Evolutionary conservation across 495 filamentous ascomycete genomes (phyloP).

Genomic region (Chaetomium cochliodes): DNA sequence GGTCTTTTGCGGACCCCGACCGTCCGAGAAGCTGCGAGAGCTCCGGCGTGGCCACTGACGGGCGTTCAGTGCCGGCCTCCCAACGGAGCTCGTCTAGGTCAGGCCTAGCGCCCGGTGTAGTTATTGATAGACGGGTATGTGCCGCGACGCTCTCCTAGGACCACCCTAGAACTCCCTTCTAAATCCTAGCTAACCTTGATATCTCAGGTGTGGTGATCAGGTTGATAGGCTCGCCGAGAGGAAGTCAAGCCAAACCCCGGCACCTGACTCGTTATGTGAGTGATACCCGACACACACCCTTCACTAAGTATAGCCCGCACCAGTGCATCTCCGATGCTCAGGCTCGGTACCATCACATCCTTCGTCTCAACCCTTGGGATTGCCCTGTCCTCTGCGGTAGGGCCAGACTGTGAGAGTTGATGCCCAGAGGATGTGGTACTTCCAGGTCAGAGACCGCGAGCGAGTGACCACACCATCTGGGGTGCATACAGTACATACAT

Average conservation of each 20-base stretch:
- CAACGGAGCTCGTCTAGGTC: slow-evolving; percentile 9
- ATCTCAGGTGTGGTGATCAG: slow-evolving; percentile 7
- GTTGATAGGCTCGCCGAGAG: neutral
- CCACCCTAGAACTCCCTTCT: neutral
- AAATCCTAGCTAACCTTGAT: neutral
- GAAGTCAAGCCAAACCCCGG: slow-evolving; percentile 9
- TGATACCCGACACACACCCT: slow-evolving; percentile 16
- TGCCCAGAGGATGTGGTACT: neutral
- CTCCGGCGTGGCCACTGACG: slow-evolving; percentile 1
- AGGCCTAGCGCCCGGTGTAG: slow-evolving; percentile 7
- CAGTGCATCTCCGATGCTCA: neutral
- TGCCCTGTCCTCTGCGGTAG: neutral
- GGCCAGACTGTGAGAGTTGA: neutral
- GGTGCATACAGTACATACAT: neutral
- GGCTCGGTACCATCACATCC: neutral
- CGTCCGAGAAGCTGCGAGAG: slow-evolving; percentile 1
- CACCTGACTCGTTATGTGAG: slow-evolving; percentile 21
- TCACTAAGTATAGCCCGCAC: slow-evolving; percentile 5
- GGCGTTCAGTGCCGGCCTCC: neutral
- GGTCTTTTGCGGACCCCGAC: slow-evolving; percentile 4
- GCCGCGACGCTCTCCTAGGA: slow-evolving; percentile 8
- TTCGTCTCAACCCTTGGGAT: neutral
- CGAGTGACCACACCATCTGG: neutral
- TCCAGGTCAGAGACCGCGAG: neutral
- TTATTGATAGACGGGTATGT: slow-evolving; percentile 2